These are phyloP conservation scores for Corchorus capsularis DNA, from an alignment of 345 rosid genomes.

Conservation along the genomic window DNA sequence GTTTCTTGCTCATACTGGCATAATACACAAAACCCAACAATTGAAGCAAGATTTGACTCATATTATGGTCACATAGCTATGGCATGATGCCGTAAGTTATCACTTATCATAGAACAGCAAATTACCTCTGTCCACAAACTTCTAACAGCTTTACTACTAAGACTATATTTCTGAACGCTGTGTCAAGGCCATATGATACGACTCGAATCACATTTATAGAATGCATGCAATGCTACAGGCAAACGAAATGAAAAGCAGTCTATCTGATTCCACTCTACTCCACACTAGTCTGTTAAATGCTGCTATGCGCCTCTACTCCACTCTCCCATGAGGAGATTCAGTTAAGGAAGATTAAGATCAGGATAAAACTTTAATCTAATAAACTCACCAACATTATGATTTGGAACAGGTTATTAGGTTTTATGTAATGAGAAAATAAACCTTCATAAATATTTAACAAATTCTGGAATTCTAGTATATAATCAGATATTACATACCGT, in stretches of 20 bases:
- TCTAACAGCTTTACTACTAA: neutral
- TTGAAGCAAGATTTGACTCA: neutral
- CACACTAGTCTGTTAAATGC: too few relatives aligned
- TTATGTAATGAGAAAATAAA: neutral
- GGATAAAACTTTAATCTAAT: neutral
- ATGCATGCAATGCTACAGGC: neutral
- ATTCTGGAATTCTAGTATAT: neutral
- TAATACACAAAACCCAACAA: neutral
- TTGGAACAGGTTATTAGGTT: neutral
- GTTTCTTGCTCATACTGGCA: neutral
- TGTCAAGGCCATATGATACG: neutral
- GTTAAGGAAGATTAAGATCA: neutral
- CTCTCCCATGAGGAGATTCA: neutral
- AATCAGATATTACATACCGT: constrained; percentile 53
- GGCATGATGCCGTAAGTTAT: neutral
- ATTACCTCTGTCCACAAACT: neutral
- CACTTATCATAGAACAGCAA: neutral
- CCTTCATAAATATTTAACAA: neutral
- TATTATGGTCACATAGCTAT: neutral
- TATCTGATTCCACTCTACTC: neutral
- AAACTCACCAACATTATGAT: neutral
- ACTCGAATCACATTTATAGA: neutral
- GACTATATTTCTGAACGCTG: neutral
- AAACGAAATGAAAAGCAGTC: constrained; percentile 1
- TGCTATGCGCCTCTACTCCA: too few relatives aligned